These are phyloP conservation scores for Monosporascus ibericus DNA, from an alignment of 2,329 filamentous ascomycete species.

Conservation along the genomic window DNA sequence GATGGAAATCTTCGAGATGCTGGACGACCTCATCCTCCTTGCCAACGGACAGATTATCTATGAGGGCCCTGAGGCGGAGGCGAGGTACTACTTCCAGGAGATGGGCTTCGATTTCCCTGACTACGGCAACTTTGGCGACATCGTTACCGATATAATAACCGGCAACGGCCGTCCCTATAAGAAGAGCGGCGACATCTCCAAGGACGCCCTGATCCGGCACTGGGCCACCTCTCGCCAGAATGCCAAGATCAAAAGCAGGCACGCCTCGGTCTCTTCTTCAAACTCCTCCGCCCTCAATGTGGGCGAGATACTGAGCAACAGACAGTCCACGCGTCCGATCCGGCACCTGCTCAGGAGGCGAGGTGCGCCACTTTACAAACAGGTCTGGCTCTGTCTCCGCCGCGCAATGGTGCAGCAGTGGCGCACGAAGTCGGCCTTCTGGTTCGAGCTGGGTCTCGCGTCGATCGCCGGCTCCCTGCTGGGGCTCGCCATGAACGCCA, in stretches of 20 bases:
- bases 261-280: constrained; percentile 21
- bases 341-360: constrained; percentile 40
- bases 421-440: constrained; percentile 43
- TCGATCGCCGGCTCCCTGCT: constrained; percentile 47
- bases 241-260: constrained; percentile 14
- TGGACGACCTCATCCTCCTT: constrained; percentile 51
- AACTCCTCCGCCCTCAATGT: constrained; percentile 32
- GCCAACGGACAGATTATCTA: constrained; percentile 50
- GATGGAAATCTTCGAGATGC: constrained; percentile 50
- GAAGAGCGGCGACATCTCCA: constrained; percentile 36
- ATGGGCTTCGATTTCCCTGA: constrained; percentile 45
- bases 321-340: constrained; percentile 18
- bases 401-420: constrained; percentile 53
- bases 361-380: constrained; percentile 41
- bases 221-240: constrained; percentile 33
- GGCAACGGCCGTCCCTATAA: constrained; percentile 50
- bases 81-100: constrained; percentile 43
- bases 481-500: constrained; percentile 44
- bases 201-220: constrained; percentile 41
- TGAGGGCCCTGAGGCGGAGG: constrained; percentile 38
- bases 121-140: constrained; percentile 48
- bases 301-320: constrained; percentile 17
- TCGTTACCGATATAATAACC: constrained; percentile 56
- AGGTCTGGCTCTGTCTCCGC: constrained; percentile 46
- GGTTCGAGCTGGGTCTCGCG: constrained; percentile 48